Conservation (phyloP, 23 red algal genomes). For the Chondrus crispus region DNA sequence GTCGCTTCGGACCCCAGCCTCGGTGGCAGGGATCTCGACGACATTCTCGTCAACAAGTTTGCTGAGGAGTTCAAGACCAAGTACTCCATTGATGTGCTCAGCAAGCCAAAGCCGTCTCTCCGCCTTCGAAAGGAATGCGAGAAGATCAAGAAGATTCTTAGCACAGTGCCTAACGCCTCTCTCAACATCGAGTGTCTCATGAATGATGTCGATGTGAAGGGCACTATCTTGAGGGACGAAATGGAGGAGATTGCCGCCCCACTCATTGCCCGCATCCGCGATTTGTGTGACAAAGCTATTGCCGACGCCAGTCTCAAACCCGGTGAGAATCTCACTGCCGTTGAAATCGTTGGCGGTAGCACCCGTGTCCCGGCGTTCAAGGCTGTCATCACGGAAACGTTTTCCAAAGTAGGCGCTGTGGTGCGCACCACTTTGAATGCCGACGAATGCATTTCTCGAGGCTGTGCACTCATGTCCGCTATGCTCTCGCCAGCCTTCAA, state of each 20-base stretch:
- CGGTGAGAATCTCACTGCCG: slow-evolving; percentile 51
- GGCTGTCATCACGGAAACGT: slow-evolving; percentile 53
- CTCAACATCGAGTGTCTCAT: slow-evolving; percentile 98
- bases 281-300: slow-evolving; percentile 50
- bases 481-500: slow-evolving; percentile 89
- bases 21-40: slow-evolving; percentile 88
- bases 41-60: slow-evolving; percentile 84
- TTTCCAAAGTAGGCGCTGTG: slow-evolving; percentile 33
- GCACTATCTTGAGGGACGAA: slow-evolving; percentile 55
- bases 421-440: slow-evolving; percentile 87
- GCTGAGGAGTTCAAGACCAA: slow-evolving; percentile 67
- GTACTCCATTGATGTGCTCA: slow-evolving; percentile 74
- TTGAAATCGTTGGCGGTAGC: slow-evolving; percentile 94
- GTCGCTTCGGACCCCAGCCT: slow-evolving; percentile 79
- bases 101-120: slow-evolving; percentile 52
- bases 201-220: slow-evolving; percentile 94
- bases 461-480: slow-evolving; percentile 88
- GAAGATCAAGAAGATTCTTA: slow-evolving; percentile 91
- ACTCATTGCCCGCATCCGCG: slow-evolving; percentile 50
- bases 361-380: slow-evolving; percentile 85
- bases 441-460: slow-evolving; percentile 88
- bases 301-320: slow-evolving; percentile 18
- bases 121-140: slow-evolving; percentile 82
- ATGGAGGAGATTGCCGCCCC: slow-evolving; percentile 70
- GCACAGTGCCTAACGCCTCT: slow-evolving; percentile 66